Conservation (phyloP, 1,284 basidiomycete genomes). For the Cystobasidiaceae sp. region DNA sequence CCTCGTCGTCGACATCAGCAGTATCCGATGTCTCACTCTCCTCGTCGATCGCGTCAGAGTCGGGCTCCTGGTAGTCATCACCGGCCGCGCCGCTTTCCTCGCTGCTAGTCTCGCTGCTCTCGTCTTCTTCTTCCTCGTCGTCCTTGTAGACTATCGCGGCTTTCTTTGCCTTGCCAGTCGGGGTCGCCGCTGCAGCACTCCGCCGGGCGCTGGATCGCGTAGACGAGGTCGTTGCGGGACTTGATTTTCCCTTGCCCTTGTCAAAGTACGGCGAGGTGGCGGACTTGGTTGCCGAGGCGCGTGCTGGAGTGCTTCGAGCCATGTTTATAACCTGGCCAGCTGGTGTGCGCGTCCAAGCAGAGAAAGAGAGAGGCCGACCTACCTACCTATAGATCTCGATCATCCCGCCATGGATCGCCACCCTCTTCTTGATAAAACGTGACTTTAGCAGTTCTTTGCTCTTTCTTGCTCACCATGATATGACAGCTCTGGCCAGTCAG, state of each 20-base stretch:
- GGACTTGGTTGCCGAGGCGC: constrained; percentile 8
- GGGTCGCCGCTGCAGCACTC: background rate
- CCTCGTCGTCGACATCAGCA: constrained; percentile 8
- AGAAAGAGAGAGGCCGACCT: too few relatives aligned
- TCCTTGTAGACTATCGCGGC: background rate
- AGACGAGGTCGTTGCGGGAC: background rate
- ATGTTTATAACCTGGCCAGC: too few relatives aligned
- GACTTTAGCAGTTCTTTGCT: too few relatives aligned
- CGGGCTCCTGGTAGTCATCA: constrained; percentile 27
- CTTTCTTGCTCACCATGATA: too few relatives aligned
- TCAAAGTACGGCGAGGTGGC: constrained; percentile 19
- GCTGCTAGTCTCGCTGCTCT: constrained; percentile 15
- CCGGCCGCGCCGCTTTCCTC: constrained; percentile 7
- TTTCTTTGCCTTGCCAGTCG: constrained; percentile 2
- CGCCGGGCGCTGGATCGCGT: background rate
- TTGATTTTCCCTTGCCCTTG: background rate
- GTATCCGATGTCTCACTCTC: too few relatives aligned
- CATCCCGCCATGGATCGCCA: background rate
- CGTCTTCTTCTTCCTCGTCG: background rate
- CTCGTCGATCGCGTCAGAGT: constrained; percentile 27
- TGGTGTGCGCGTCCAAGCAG: too few relatives aligned
- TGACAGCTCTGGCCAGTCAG: background rate
- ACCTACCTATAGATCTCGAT: too few relatives aligned
- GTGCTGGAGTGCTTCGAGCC: background rate
- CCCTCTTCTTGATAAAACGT: background rate